Evolutionary conservation across 1,284 basidiomycete species (phyloP).

Genomic region (Neolentinus lepideus): DNA sequence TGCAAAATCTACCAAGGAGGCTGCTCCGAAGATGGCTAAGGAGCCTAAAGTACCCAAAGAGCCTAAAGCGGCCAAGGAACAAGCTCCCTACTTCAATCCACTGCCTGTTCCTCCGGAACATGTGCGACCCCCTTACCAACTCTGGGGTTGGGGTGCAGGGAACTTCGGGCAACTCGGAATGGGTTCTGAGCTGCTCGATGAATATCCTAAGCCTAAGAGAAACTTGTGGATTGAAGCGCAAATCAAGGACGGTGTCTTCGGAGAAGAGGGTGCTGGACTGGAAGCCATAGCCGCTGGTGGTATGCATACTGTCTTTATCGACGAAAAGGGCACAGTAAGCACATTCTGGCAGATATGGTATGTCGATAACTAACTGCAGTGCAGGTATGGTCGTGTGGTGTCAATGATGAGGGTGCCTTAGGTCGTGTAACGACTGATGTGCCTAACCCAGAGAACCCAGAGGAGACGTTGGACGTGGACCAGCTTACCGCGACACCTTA

Average conservation of each 20-base stretch:
- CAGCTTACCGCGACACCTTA: conserved; percentile 74
- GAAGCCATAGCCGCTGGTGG: conserved; percentile 77
- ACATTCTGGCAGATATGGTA: conserved; percentile 3
- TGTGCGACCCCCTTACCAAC: conserved; percentile 47
- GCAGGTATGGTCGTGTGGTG: conserved; percentile 83
- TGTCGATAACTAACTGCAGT: conserved; percentile 3
- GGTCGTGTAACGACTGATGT: conserved; percentile 76
- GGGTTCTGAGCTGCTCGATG: conserved; percentile 62
- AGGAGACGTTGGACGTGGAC: conserved; percentile 60
- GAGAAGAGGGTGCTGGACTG: conserved; percentile 62
- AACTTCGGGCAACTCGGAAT: conserved; percentile 88
- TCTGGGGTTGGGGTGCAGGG: conserved; percentile 84
- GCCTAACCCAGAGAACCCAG: conserved; percentile 59
- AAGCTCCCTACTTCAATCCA: conserved; percentile 6
- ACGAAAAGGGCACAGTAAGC: conserved; percentile 79
- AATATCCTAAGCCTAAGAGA: conserved; percentile 65
- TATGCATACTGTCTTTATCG: conserved; percentile 79
- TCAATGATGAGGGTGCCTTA: conserved; percentile 89
- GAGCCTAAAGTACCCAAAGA: background rate
- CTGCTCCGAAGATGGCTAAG: conserved; percentile 2
- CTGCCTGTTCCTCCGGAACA: conserved; percentile 10
- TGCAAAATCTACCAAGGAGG: conserved; percentile 3
- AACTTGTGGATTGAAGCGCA: conserved; percentile 59
- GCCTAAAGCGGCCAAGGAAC: background rate
- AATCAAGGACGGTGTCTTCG: conserved; percentile 59